Percentiles rank a stretch among this genome's conserved stretches.
Conservation (phyloP, 805 yeast species). For the Wickerhamiella occidentalis region DNA sequence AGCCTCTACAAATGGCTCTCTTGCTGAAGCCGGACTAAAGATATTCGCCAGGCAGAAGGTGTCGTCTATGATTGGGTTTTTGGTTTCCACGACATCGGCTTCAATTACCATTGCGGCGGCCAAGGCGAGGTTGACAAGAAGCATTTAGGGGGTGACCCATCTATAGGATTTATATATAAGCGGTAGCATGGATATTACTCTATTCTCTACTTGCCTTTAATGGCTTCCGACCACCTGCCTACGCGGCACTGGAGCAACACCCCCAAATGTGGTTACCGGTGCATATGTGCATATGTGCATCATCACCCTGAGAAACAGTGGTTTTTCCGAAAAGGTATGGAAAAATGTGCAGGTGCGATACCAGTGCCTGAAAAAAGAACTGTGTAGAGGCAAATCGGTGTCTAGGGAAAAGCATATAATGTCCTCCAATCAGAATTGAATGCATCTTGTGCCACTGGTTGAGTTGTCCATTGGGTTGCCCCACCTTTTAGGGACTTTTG, state of each 20-base stretch:
- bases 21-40: background rate
- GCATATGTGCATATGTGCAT: no score
- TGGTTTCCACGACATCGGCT: background rate
- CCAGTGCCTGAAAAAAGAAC: no score
- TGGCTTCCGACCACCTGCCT: no score
- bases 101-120: background rate
- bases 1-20: conserved; percentile 13
- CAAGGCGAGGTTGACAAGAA: background rate
- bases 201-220: no score
- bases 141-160: background rate
- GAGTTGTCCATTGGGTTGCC: background rate
- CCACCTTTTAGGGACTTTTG: no score
- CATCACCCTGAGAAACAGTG: no score
- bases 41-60: conserved; percentile 1
- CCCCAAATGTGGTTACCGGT: no score
- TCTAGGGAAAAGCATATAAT: background rate
- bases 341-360: no score
- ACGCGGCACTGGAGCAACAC: no score
- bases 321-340: no score
- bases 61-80: conserved; percentile 1
- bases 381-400: no score
- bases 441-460: background rate
- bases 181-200: background rate
- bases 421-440: background rate
- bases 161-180: background rate